phyloP scores from a whole-genome alignment of 768 basidiomycete species.

The Leccinum rimulosum region DNA sequence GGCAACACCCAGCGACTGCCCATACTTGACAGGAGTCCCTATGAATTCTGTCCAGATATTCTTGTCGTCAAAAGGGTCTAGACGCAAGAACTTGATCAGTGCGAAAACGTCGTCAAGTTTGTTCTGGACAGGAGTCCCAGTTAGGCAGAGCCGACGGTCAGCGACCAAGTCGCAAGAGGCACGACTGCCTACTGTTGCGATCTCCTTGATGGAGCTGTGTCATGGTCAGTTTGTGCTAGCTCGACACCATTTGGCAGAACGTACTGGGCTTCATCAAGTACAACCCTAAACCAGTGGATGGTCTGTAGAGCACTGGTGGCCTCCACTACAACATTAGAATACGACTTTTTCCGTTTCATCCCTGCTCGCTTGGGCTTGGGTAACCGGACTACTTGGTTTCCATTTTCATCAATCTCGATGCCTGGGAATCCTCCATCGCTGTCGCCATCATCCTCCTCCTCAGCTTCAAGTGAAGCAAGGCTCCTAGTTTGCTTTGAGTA shows the following conservation, averaged over 20 bases:
- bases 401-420: conserved; percentile 65
- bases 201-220: conserved; percentile 92
- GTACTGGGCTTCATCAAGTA: conserved; percentile 94
- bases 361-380: conserved; percentile 67
- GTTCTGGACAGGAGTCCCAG: conserved; percentile 99
- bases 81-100: conserved; percentile 90
- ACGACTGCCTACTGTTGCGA: conserved; percentile 88
- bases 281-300: conserved; percentile 94
- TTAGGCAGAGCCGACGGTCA: conserved; percentile 88
- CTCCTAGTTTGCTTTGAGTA: conserved; percentile 86
- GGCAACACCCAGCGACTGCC: conserved; percentile 83
- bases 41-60: conserved; percentile 91
- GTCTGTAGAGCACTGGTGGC: conserved; percentile 83
- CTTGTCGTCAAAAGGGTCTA: conserved; percentile 93
- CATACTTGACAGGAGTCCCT: conserved; percentile 89
- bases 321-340: conserved; percentile 41
- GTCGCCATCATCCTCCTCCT: conserved; percentile 65
- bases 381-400: conserved; percentile 56
- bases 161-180: conserved; percentile 95
- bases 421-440: conserved; percentile 63
- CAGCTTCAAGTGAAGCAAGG: conserved; percentile 52
- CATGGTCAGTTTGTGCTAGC: conserved; percentile 1
- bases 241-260: conserved; percentile 32
- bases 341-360: conserved; percentile 62
- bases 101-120: conserved; percentile 98